A percentile compares a stretch with the other conserved stretches of the same genome.
Evolutionary conservation across 768 basidiomycete genomes (phyloP).

Genomic region (Mycena kentingensis): DNA sequence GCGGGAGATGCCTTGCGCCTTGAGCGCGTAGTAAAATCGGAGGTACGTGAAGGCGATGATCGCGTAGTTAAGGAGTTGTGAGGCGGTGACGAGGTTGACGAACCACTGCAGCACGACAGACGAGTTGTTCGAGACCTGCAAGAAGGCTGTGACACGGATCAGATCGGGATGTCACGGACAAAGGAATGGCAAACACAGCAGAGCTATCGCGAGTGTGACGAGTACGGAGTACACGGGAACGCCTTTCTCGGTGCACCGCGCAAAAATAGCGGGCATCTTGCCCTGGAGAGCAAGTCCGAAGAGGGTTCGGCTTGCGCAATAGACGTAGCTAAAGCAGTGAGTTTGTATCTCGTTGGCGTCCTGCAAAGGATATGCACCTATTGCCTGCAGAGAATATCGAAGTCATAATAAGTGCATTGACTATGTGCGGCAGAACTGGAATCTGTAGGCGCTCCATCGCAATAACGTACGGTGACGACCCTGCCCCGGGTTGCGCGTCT

Average conservation of each 20-base stretch:
- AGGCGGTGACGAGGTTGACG: slow-evolving; percentile 51
- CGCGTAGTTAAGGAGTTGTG: slow-evolving; percentile 50
- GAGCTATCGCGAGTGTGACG: slow-evolving; percentile 41
- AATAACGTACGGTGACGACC: slow-evolving; percentile 82
- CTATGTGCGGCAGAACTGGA: slow-evolving; percentile 63
- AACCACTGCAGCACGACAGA: slow-evolving; percentile 54
- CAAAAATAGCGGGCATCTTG: slow-evolving; percentile 56
- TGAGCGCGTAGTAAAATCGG: slow-evolving; percentile 48
- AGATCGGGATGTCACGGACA: background rate
- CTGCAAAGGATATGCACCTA: slow-evolving; percentile 56
- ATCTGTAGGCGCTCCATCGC: slow-evolving; percentile 74
- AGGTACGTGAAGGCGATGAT: slow-evolving; percentile 51
- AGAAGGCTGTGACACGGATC: slow-evolving; percentile 38
- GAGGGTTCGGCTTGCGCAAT: slow-evolving; percentile 53
- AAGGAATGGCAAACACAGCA: slow-evolving; percentile 33
- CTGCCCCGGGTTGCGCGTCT: slow-evolving; percentile 57
- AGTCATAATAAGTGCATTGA: slow-evolving; percentile 72
- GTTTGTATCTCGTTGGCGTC: background rate
- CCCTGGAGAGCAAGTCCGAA: slow-evolving; percentile 61
- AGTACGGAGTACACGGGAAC: slow-evolving; percentile 60
- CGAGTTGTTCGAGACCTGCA: slow-evolving; percentile 51
- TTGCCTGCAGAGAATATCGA: slow-evolving; percentile 75
- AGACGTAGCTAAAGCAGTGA: background rate
- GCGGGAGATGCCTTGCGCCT: slow-evolving; percentile 47
- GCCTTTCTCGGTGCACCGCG: slow-evolving; percentile 53